A percentile compares a stretch with the other conserved stretches of the same genome.
These are phyloP conservation scores for Ceratobasidium sp. DNA, from an alignment of 1,284 basidiomycete species.

Conservation along the genomic window DNA sequence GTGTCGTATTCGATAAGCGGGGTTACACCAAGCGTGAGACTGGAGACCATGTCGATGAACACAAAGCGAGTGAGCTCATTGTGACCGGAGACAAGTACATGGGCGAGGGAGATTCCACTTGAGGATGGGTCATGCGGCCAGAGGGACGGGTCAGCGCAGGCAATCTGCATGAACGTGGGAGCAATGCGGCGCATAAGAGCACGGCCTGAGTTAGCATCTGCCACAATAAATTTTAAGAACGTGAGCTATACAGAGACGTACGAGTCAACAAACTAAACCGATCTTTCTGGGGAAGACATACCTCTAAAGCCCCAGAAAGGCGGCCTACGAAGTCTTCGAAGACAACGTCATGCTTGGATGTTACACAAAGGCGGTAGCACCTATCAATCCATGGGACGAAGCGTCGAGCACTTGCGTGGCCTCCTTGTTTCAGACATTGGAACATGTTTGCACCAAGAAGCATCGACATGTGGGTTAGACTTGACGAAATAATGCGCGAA, in stretches of 20 bases:
- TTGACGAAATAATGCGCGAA: not conserved
- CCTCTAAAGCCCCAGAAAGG: conserved; percentile 9
- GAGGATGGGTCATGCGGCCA: not conserved
- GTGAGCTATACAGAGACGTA: not conserved
- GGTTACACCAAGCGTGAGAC: conserved; percentile 7
- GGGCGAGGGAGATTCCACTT: not conserved
- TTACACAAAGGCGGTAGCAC: not conserved
- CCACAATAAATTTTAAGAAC: not conserved
- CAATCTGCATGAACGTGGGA: conserved; percentile 3
- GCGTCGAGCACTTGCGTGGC: not conserved
- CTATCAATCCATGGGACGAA: conserved; percentile 14
- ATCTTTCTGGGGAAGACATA: not conserved
- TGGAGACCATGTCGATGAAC: not conserved
- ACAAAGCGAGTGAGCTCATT: conserved; percentile 9
- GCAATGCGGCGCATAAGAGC: not conserved
- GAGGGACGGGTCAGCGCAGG: not conserved
- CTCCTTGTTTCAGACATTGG: not conserved
- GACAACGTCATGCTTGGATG: not conserved
- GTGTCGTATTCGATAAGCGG: not conserved
- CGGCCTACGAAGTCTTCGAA: not conserved
- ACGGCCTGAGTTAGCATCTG: not conserved
- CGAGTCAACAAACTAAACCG: not conserved
- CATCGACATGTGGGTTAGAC: conserved; percentile 1
- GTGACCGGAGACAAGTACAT: not conserved
- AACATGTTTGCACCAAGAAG: conserved; percentile 28